These are phyloP conservation scores for Alternaria metachromatica DNA, from an alignment of 2,329 filamentous ascomycete genomes.

Conservation along the genomic window DNA sequence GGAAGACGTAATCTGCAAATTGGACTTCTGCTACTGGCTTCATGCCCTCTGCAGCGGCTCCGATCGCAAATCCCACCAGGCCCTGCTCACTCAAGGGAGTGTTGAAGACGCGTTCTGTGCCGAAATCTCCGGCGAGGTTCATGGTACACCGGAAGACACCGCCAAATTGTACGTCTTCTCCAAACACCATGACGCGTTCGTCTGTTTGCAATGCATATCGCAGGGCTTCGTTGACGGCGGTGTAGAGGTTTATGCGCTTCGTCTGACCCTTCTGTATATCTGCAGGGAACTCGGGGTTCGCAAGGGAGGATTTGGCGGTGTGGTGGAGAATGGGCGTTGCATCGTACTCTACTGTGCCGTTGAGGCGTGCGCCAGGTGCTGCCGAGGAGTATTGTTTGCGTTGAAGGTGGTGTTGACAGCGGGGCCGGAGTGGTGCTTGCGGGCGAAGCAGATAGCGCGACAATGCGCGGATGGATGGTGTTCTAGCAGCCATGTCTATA, in stretches of 20 bases:
- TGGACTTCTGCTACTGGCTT: constrained; percentile 93
- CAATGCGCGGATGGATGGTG: constrained; percentile 40
- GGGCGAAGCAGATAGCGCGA: constrained; percentile 40
- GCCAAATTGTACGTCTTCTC: constrained; percentile 96
- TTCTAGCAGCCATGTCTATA: constrained; percentile 35
- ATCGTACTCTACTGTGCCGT: constrained; percentile 86
- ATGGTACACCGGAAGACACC: constrained; percentile 95
- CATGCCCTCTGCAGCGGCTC: constrained; percentile 88
- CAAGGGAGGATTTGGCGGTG: constrained; percentile 73
- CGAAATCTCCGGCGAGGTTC: constrained; percentile 87
- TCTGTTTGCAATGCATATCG: constrained; percentile 82
- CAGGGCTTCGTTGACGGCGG: constrained; percentile 90
- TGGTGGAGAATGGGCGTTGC: constrained; percentile 83
- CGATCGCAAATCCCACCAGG: constrained; percentile 91
- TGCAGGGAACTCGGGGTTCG: constrained; percentile 73
- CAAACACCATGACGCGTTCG: constrained; percentile 87
- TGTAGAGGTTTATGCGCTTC: constrained; percentile 90
- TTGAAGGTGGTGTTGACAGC: constrained; percentile 27
- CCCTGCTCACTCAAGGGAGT: constrained; percentile 94
- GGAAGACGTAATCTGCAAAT: constrained; percentile 93
- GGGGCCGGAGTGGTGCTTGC: constrained; percentile 33
- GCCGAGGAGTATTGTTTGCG: constrained; percentile 56
- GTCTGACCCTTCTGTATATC: constrained; percentile 72
- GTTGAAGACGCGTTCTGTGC: constrained; percentile 90
- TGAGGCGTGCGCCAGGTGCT: constrained; percentile 68